phyloP scores from a whole-genome alignment of 1,284 basidiomycete genomes.

The Fomitopsis betulina region DNA sequence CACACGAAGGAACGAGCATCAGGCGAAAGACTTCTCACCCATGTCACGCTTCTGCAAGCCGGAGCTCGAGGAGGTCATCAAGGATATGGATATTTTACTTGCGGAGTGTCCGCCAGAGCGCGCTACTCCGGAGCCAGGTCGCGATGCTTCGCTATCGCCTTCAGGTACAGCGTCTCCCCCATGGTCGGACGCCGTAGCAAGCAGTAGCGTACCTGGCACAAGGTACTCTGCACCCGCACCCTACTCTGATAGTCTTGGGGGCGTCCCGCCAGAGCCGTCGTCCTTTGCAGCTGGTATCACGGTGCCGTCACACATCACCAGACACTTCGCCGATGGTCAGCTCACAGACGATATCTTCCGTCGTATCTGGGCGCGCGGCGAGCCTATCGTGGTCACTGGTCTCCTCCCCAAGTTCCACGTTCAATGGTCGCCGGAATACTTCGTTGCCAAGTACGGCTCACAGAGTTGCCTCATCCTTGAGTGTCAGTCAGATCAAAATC shows the following conservation, averaged over 20 bases:
- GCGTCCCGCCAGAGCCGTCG: constrained; percentile 19
- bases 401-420: constrained; percentile 58
- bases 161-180: not conserved
- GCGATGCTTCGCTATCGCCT: constrained; percentile 8
- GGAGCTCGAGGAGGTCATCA: constrained; percentile 62
- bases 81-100: constrained; percentile 60
- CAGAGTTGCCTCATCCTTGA: constrained; percentile 75
- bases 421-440: constrained; percentile 80
- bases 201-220: not conserved
- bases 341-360: constrained; percentile 64
- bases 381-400: constrained; percentile 73
- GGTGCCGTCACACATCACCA: constrained; percentile 41
- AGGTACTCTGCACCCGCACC: not conserved
- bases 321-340: constrained; percentile 42
- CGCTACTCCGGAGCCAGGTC: constrained; percentile 6
- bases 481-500: constrained; percentile 69
- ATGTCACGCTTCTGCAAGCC: constrained; percentile 70
- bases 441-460: constrained; percentile 64
- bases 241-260: constrained; percentile 6
- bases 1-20: constrained; percentile 63
- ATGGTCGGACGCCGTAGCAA: not conserved
- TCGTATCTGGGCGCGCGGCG: constrained; percentile 65
- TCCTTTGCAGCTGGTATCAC: constrained; percentile 14
- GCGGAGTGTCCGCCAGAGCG: constrained; percentile 12
- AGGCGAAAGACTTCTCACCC: constrained; percentile 66